A percentile compares a stretch with the other conserved stretches of the same genome.
Conservation (phyloP, 441 rosid genomes). For the Croton laevigatus region DNA sequence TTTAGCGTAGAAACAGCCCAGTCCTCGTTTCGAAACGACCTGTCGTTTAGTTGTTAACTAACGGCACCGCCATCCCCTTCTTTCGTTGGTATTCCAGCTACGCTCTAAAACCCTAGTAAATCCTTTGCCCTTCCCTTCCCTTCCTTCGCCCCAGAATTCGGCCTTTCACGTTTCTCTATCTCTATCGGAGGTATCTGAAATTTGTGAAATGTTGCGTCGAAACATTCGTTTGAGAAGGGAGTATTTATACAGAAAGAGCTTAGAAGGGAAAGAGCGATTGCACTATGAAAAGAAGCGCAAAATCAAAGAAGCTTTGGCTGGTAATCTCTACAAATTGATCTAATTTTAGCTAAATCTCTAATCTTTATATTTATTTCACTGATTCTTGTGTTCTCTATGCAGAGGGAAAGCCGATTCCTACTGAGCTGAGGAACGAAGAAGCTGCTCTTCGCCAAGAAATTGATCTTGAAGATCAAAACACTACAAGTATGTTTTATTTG, state of each 20-base stretch:
- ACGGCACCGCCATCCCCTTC: not conserved
- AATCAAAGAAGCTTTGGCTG: slow-evolving; percentile 71
- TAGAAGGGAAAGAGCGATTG: slow-evolving; percentile 84
- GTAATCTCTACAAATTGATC: not conserved
- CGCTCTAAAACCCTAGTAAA: slow-evolving; percentile 2
- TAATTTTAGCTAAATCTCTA: not conserved
- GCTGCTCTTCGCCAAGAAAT: slow-evolving; percentile 75
- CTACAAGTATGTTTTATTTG: slow-evolving; percentile 35
- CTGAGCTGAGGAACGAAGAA: slow-evolving; percentile 85
- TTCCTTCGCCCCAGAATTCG: not conserved
- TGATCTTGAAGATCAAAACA: slow-evolving; percentile 73
- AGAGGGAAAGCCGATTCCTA: slow-evolving; percentile 88
- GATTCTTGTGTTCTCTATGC: not conserved
- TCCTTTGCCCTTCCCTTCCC: not conserved
- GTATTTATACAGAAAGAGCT: slow-evolving; percentile 76
- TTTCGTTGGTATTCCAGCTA: not conserved
- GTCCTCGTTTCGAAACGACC: not conserved
- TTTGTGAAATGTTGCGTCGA: slow-evolving; percentile 49
- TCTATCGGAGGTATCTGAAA: not conserved
- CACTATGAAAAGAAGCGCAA: slow-evolving; percentile 78
- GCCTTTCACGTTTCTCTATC: not conserved
- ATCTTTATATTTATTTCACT: not conserved
- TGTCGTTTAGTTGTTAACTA: not conserved
- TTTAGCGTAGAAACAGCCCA: not conserved
- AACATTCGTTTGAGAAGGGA: slow-evolving; percentile 70